Conservation (phyloP, 495 filamentous ascomycete genomes). For the Thermothielavioides terrestris region DNA sequence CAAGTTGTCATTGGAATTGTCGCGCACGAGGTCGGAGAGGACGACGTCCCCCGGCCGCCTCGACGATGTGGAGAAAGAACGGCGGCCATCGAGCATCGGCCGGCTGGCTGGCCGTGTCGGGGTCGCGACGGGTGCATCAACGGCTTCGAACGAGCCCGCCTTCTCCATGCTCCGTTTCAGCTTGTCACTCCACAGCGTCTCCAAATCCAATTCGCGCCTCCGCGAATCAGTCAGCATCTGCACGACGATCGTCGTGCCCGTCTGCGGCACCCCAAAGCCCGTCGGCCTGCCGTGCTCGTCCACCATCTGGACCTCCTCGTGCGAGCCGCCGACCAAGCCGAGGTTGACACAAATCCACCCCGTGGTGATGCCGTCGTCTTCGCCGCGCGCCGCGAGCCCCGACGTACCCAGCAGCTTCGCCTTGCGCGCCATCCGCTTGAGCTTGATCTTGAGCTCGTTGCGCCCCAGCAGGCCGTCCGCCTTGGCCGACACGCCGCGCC, state of each 20-base stretch:
- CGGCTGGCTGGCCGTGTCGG: not conserved
- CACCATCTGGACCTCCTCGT: constrained; percentile 33
- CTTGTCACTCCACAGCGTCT: constrained; percentile 60
- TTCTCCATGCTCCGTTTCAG: constrained; percentile 17
- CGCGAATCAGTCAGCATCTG: constrained; percentile 87
- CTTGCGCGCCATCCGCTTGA: constrained; percentile 68
- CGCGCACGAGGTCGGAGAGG: not conserved
- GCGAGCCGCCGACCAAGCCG: constrained; percentile 52
- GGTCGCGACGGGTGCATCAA: constrained; percentile 2
- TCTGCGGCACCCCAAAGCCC: constrained; percentile 66
- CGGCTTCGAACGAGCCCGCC: not conserved
- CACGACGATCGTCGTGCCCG: constrained; percentile 58
- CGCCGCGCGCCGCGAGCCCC: constrained; percentile 34
- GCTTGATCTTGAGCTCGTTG: constrained; percentile 81
- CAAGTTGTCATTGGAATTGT: not conserved
- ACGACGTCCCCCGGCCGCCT: not conserved
- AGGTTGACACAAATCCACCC: constrained; percentile 95
- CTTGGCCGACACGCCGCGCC: constrained; percentile 58
- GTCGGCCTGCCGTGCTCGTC: constrained; percentile 43
- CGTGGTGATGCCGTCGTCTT: constrained; percentile 74
- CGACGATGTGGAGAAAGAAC: constrained; percentile 25
- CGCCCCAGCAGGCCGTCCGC: constrained; percentile 85
- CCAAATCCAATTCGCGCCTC: constrained; percentile 73
- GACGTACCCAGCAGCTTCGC: constrained; percentile 62
- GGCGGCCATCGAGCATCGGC: not conserved